phyloP scores from a whole-genome alignment of 139 green algal species.

The Closterium sp. region DNA sequence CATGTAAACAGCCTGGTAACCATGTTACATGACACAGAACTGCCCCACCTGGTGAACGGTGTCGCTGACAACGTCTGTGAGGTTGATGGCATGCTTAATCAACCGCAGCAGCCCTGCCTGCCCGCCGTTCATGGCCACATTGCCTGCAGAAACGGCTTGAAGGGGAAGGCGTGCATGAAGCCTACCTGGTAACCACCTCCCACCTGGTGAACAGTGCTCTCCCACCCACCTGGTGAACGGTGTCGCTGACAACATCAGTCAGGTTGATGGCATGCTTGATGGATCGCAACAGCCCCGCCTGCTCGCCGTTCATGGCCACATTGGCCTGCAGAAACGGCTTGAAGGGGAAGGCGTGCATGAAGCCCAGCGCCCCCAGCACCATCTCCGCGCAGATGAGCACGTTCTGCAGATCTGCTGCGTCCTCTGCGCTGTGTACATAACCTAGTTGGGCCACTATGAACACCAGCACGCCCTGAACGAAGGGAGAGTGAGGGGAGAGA shows the following conservation, averaged over 20 bases:
- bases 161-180: conserved; percentile 88
- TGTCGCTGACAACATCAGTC: conserved; percentile 35
- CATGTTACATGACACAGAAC: conserved; percentile 1
- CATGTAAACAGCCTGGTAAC: too few relatives aligned
- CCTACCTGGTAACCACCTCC: conserved; percentile 51
- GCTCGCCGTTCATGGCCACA: background rate
- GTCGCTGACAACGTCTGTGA: conserved; percentile 31
- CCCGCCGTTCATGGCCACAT: background rate
- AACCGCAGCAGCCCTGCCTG: background rate
- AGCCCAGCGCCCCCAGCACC: conserved; percentile 69
- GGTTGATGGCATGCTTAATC: conserved; percentile 48
- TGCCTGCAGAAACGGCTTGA: conserved; percentile 66
- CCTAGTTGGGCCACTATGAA: conserved; percentile 61
- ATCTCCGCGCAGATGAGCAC: conserved; percentile 97
- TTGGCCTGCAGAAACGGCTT: conserved; percentile 66
- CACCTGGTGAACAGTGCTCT: too few relatives aligned
- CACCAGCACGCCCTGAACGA: conserved; percentile 71
- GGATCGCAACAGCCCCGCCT: background rate
- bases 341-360: conserved; percentile 88
- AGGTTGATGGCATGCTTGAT: conserved; percentile 48
- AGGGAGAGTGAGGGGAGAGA: background rate
- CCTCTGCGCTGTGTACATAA: conserved; percentile 53
- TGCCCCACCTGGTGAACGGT: conserved; percentile 52
- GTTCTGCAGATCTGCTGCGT: conserved; percentile 83
- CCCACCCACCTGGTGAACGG: conserved; percentile 45